Base-by-base conservation (phyloP, 805 yeast genomes). In the Candida peoriensis region DNA sequence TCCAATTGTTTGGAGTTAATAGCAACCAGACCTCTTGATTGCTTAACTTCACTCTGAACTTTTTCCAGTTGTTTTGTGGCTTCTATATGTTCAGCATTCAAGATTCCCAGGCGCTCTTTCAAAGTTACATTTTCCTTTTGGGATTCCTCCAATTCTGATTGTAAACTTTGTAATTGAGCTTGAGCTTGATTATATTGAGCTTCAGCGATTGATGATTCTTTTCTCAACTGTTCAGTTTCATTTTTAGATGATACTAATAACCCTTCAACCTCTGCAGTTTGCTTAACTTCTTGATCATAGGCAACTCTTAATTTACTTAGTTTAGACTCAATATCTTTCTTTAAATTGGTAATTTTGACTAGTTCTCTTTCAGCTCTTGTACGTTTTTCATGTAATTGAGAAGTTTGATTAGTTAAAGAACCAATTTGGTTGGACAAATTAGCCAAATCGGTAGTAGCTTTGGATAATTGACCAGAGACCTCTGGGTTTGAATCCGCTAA, bases 391-490 rank as follows among this genome's bases (percentile, higher is more conserved):
- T 79, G 79, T 20, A 83, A 68, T 12, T 69, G 71, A 1, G 83
- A 66, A 2, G 94, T 84, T 58, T 88, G 96, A 16, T 70, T 61
- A 2, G 88, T 73, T 44, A 90, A 64, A 0, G 95, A 82, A 43
- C 77, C 77, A 44, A 86, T 80, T 62, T 89, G 96, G 48, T 81
- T 85, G 0, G 95, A 82, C 27, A 84, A 68, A 47, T 89, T 86
- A 12, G 95, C 96, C 56, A 87, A 72, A 48, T 86, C 96, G 6
- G 88, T 74, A 6, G 93, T 77, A 4, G 95, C 90, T 40, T 75
- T 74, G 1, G 95, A 77, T 32, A 87, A 63, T 50, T 80, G 77
- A 20, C 78, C 76, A 2, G 85, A 72, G 2, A 80, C 70, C 33
- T 74, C 84, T 10, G 57, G 48, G 28, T 46, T 47, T 2, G 58